Base-by-base conservation (phyloP, 2,329 filamentous ascomycete species). In the Pseudogymnoascus sp. region DNA sequence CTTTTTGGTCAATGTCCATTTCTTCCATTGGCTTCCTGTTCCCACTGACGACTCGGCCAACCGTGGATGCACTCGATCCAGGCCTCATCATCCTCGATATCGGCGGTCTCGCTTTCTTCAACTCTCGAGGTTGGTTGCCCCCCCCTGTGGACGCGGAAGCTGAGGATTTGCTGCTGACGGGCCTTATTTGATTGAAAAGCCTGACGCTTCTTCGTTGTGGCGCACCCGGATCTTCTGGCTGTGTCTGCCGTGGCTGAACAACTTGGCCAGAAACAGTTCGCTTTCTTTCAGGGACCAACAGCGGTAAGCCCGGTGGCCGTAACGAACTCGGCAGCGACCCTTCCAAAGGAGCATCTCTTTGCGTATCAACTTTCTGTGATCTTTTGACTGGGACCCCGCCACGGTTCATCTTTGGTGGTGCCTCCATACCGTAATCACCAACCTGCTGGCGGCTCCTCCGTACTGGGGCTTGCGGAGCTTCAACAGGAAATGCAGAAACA, bases 221-320 rank as follows among this genome's bases (percentile, higher is more conserved):
- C 16, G 81, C 82, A 41, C 82, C 81, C 41, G 84, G 83, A 68
- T 91, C 89, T 65, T 87, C 82, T 3, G 76, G 74, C 61, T 83
- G 84, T 53, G 74, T 70, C 61, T 78, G 81, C 66, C 75, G 78
- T 59, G 78, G 78, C 66, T 75, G 83, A 59, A 83, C 84, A 12
- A 82, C 83, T 68, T 96, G 91, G 3, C 93, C 93, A 41, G 93
- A 96, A n/a, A 96, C 84, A 1, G 92, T 97, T 68, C 93, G 86
- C 77, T 97, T 98, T 73, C 92, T 86, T 65, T 93, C 90, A 12
- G 81, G 76, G 3, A 78, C 79, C 16, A 65, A 61, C 61, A 68
- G 62, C 28, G 65, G 62, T 37, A 71, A 62, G 61, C 22, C 65
- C 50, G 24, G 65, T 40, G 46, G 67, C 60, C 38, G 64, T 59